Evolutionary conservation across 2,329 filamentous ascomycete species (phyloP), one percentile per base, ranked within the genome.

Genomic region (Claviceps maximensis): DNA sequence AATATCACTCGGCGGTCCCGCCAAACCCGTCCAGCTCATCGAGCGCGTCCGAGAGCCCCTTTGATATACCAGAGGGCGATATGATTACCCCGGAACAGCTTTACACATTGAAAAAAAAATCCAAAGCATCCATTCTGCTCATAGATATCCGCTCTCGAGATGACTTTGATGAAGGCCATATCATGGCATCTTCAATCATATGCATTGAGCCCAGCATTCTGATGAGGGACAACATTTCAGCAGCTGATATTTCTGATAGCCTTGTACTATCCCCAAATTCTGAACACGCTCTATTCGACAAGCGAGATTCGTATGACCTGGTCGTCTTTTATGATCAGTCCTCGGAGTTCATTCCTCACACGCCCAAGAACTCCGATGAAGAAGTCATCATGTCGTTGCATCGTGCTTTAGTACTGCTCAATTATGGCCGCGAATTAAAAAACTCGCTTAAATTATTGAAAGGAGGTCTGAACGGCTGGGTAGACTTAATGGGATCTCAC

Each of bases 321-420:
- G 79, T 98, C 12, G 87, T 98, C 0, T 93, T 94, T 61, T 95
- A 97, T 65, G 89, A 98, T 65, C 79, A 91, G 58, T 56, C 76
- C 65, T 74, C 87, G 62, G 54, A 77, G 67, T 58, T 72, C 57
- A 60, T 94, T 21, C 57, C 58, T 55, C 54, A 57, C 53, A 61
- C 60, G 56, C 65, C 58, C 52, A 64, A 59, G 25, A 67, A 66
- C 51, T 59, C 66, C 59, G 68, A 67, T 63, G 76, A 67, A 66
- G 71, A 61, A 62, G 79, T 82, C n/a, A 68, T 96, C 21, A 75
- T 83, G 58, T 83, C 83, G 17, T 73, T 98, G 13, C 82, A 86
- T 62, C 83, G 89, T 57, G 89, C 91, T 0, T 72, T 98, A 4
- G 82, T 83, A 51, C 83, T 93, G 54, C 94, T 90, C 67, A 95